Conservation (phyloP, 108 stramenopile species). For the Schizochytrium sp. region DNA sequence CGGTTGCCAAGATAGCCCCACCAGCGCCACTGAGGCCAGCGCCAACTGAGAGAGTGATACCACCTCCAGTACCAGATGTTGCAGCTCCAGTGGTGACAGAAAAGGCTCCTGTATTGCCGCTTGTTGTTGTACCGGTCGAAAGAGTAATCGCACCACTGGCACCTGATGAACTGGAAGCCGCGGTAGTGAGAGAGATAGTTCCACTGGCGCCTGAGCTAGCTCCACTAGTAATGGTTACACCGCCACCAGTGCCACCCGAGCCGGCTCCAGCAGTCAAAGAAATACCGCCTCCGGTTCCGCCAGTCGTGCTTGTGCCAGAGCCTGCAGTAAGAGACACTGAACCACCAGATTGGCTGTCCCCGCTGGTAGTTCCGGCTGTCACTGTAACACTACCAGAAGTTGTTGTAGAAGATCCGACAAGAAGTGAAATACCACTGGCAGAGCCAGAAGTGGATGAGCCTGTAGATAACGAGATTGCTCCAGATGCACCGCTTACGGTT, state of each 20-base stretch:
- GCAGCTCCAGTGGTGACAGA: constrained; percentile 23
- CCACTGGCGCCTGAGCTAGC: not conserved
- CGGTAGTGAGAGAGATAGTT: constrained; percentile 10
- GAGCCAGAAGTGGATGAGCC: too few species aligned
- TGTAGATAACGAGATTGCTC: not conserved
- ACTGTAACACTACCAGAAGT: not conserved
- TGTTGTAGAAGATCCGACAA: not conserved
- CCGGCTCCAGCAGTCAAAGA: not conserved
- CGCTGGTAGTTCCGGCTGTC: not conserved
- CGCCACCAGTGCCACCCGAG: not conserved
- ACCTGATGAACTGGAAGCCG: not conserved
- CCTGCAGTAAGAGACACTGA: not conserved
- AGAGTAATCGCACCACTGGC: constrained; percentile 27
- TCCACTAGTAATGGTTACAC: not conserved
- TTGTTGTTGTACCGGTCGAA: not conserved
- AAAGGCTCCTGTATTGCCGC: not conserved
- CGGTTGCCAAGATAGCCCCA: not conserved
- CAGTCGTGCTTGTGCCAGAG: not conserved
- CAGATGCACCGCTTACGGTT: not conserved
- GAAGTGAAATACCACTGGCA: not conserved
- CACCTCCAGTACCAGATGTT: not conserved
- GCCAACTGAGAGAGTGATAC: constrained; percentile 1
- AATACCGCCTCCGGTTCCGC: not conserved
- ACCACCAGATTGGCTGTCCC: not conserved
- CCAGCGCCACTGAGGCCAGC: constrained; percentile 8